Evolutionary conservation across 2,329 filamentous ascomycete genomes (phyloP).

Genomic region (Parascedosporium putredinis): DNA sequence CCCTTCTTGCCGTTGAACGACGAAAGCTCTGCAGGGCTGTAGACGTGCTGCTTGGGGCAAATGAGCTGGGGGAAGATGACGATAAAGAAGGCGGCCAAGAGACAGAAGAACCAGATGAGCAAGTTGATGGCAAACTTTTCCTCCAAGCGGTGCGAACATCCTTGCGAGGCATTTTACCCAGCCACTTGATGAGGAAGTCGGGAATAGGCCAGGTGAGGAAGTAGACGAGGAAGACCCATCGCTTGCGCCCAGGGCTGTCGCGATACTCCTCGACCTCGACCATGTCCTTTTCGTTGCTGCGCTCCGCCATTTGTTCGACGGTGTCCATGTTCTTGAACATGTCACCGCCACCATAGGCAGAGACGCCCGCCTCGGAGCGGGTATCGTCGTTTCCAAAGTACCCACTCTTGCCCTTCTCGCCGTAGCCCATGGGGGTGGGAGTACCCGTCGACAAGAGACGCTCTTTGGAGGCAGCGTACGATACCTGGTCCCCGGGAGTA

Average conservation of each 20-base stretch:
- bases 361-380: conserved; percentile 83
- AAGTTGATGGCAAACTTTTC: conserved; percentile 98
- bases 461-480: conserved; percentile 54
- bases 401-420: conserved; percentile 65
- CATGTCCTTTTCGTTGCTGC: conserved; percentile 82
- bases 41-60: conserved; percentile 87
- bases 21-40: conserved; percentile 65
- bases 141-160: conserved; percentile 90
- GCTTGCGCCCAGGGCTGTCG: conserved; percentile 69
- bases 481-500: conserved; percentile 42
- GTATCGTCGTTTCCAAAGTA: conserved; percentile 81
- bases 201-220: conserved; percentile 79
- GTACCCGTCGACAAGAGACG: conserved; percentile 41
- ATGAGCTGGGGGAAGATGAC: conserved; percentile 78
- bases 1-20: conserved; percentile 62
- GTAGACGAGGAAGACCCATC: conserved; percentile 82
- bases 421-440: conserved; percentile 47
- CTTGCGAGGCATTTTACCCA: conserved; percentile 83
- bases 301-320: conserved; percentile 86
- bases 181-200: conserved; percentile 64
- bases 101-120: conserved; percentile 85
- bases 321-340: conserved; percentile 98
- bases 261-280: conserved; percentile 80
- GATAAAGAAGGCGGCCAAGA: conserved; percentile 75
- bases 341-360: conserved; percentile 83